A percentile compares a stretch with the other conserved stretches of the same genome.
Conservation (phyloP, 306 rosid species). For the Glycine soja region DNA sequence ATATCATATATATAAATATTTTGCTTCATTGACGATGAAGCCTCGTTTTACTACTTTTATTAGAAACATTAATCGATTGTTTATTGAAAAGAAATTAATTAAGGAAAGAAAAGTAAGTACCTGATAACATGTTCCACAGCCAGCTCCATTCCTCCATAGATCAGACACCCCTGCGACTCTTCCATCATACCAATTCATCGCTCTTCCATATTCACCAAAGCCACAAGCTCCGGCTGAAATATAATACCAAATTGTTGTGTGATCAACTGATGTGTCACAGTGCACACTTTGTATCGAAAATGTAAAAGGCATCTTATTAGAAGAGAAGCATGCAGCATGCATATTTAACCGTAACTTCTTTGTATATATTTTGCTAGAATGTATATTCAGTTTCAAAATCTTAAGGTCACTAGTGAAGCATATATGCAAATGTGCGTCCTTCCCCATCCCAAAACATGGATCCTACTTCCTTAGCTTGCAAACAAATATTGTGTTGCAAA, state of each 20-base stretch:
- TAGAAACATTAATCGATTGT: too few species aligned
- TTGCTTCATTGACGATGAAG: not conserved
- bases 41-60: too few species aligned
- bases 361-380: not conserved
- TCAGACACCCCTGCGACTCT: slow-evolving; percentile 64
- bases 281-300: not conserved
- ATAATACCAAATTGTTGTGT: not conserved
- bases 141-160: slow-evolving; percentile 70
- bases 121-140: slow-evolving; percentile 85
- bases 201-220: slow-evolving; percentile 72
- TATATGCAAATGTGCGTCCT: too few species aligned
- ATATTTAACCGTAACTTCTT: not conserved
- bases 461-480: too few species aligned
- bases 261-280: not conserved
- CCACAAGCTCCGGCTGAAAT: slow-evolving; percentile 83
- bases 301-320: not conserved
- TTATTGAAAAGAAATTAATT: not conserved
- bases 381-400: not conserved
- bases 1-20: too few species aligned
- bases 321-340: not conserved
- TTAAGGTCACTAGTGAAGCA: not conserved
- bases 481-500: too few species aligned
- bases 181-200: slow-evolving; percentile 57
- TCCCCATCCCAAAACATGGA: too few species aligned
- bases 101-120: slow-evolving; percentile 38